These are phyloP conservation scores for Aaosphaeria pasadenensis DNA, from an alignment of 2,329 filamentous ascomycete genomes.

Conservation along the genomic window DNA sequence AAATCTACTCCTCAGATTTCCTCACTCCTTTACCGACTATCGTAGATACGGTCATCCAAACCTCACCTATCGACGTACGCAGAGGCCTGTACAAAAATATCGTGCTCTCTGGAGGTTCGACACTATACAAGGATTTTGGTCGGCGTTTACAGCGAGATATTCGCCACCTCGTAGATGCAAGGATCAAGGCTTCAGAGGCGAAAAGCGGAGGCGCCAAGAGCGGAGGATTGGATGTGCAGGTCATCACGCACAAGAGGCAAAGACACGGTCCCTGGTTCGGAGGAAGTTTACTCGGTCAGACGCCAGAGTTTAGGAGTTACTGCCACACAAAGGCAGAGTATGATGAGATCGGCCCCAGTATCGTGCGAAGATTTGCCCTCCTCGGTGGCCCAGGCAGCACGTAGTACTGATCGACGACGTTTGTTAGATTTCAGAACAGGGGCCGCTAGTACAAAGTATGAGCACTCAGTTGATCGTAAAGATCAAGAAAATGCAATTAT, in stretches of 20 bases:
- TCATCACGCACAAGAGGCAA: slow-evolving; percentile 96
- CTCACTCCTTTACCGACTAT: slow-evolving; percentile 90
- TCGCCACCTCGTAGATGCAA: slow-evolving; percentile 87
- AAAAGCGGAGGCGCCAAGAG: slow-evolving; percentile 89
- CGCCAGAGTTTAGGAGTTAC: slow-evolving; percentile 96
- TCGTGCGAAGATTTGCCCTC: slow-evolving; percentile 90
- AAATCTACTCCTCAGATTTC: slow-evolving; percentile 99
- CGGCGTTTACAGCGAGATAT: slow-evolving; percentile 95
- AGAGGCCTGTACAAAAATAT: slow-evolving; percentile 99
- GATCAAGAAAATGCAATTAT: no score
- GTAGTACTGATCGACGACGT: slow-evolving; percentile 36
- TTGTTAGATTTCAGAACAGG: no score
- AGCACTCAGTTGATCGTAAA: no score
- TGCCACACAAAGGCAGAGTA: slow-evolving; percentile 78
- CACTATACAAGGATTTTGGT: slow-evolving; percentile 97
- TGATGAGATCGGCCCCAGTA: slow-evolving; percentile 93
- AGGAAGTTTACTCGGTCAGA: slow-evolving; percentile 92
- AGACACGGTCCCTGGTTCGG: slow-evolving; percentile 98
- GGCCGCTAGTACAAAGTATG: no score
- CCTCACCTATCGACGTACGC: slow-evolving; percentile 94
- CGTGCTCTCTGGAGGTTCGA: slow-evolving; percentile 93
- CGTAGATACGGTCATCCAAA: slow-evolving; percentile 95
- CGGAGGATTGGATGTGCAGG: slow-evolving; percentile 92
- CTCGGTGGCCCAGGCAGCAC: slow-evolving; percentile 87
- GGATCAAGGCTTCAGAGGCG: slow-evolving; percentile 88